These are phyloP conservation scores for Botryotinia convoluta DNA, from an alignment of 2,329 filamentous ascomycete genomes.

Conservation along the genomic window DNA sequence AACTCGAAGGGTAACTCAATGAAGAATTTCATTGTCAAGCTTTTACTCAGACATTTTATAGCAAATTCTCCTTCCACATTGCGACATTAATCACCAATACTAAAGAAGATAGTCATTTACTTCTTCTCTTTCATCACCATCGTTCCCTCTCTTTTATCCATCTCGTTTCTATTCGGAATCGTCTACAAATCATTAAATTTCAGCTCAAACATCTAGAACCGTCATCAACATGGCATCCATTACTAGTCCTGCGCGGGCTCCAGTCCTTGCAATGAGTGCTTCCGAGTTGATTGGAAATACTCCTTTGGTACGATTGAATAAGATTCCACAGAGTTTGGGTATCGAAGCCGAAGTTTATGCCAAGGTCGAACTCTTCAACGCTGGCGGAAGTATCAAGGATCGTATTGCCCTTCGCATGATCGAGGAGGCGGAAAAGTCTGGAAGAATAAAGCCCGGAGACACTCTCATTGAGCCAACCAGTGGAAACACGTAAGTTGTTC, in stretches of 20 bases:
- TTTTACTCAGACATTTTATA: constrained; percentile 2
- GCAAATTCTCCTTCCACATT: constrained; percentile 5
- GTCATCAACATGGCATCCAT: constrained; percentile 27
- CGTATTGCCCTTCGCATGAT: constrained; percentile 96
- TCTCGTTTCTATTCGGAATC: neutral
- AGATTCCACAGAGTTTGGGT: constrained; percentile 84
- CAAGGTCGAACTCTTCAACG: constrained; percentile 92
- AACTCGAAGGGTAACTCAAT: neutral
- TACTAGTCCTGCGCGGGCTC: constrained; percentile 30
- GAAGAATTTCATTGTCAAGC: constrained; percentile 11
- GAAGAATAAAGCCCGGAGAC: constrained; percentile 94
- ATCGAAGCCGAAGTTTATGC: constrained; percentile 87
- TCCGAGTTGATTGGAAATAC: constrained; percentile 92
- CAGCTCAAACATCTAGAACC: neutral
- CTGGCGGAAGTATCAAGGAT: constrained; percentile 91
- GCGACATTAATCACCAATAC: constrained; percentile 2
- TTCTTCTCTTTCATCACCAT: constrained; percentile 9
- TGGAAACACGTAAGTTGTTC: constrained; percentile 71
- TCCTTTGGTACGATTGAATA: constrained; percentile 91
- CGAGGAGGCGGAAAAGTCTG: constrained; percentile 86
- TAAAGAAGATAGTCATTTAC: neutral
- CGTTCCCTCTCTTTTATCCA: neutral
- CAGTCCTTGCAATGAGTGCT: constrained; percentile 54
- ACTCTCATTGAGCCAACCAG: constrained; percentile 97
- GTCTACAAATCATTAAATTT: neutral